Base-by-base conservation (phyloP, 2,329 filamentous ascomycete species). In the Sclerotinia spermophila region DNA sequence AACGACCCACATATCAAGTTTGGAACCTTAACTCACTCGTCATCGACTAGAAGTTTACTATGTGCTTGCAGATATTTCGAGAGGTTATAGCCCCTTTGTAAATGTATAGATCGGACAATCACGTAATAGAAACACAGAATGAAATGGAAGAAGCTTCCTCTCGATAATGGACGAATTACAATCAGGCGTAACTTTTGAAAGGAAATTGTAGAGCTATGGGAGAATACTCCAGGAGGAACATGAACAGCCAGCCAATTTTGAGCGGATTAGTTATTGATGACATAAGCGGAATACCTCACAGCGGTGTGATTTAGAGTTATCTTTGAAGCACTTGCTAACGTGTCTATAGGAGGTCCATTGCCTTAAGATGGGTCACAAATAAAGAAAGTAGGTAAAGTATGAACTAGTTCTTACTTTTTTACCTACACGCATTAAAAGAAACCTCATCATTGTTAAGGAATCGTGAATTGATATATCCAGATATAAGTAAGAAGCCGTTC, bases 261-360 rank as follows among this genome's bases (percentile, higher is more conserved):
- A n/a, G 13, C 45, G 53, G 10, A 19, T 24, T 10, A 53, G 8
- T 40, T 13, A 30, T 30, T 30, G 24, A 40, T 4, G 10, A 24
- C 40, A 10, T 30, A 8, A 21, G 24, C 24, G 33, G 21, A n/a
- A 38, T 6, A n/a, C 11, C 30, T 30, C 27, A 19, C 19, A 6
- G 17, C 40, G 5, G 30, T 40, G 17, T 21, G 33, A 24, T 5
- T 53, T 21, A 1, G 11, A 8, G 62, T 40, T 10, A 24, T 40
- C n/a, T 24, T 53, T 42, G n/a, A 42, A 66, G 45, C 33, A 66
- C 45, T 53, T 66, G 62, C 62, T 65, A 11, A 33, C 40, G 24
- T 3, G 5, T 66, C 40, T 13, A 7, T 13, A 6, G 8, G 8
- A 17, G 15, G 1, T 6, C 21, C 5, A 35, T 27, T 8, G 11